Evolutionary conservation across 345 rosid species (phyloP), one percentile per base, ranked within the genome.

Genomic region (Chamaenerion angustifolium): DNA sequence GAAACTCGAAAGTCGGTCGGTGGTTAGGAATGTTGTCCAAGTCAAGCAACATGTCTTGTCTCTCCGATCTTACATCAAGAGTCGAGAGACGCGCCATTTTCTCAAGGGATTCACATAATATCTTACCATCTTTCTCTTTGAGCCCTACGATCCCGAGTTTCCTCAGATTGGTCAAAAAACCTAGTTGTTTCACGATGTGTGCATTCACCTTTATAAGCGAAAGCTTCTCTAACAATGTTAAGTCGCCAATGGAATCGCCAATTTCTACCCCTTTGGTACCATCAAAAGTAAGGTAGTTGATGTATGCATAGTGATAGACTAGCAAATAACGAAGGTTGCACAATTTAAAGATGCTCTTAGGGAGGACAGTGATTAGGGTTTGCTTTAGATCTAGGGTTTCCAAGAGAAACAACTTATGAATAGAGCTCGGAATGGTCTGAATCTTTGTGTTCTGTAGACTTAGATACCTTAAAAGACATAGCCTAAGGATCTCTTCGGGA

Each of bases 341-440:
- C 37, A 54, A 43, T 16, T n/a, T 25, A 4, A 53, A 48, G 4
- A 54, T 54, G 19, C 46, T 27, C n/a, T 42, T 17, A 1, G 58
- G 64, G 7, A 61, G 58, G 4, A 10, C 4, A 10, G 59, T 40
- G 18, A 54, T 51, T 1, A 16, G 41, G 8, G 64, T 61, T 42
- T 54, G 45, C 45, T 48, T 61, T 25, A 54, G 44, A 40, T 61
- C 64, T 40, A 61, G 27, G 8, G 51, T 48, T 61, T 61, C 48
- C 23, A 61, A 43, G 13, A 17, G 23, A 10, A 45, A 8, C 4
- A 60, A 53, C 43, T 47, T 47, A 48, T 23, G 0, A 46, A 60
- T 60, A 48, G 58, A 53, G 27, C 23, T 25, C 0, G 58, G 58
- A 3, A 60, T 35, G 17, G 31, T 6, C 19, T 12, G 42, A 16